Percentiles rank a stretch among this genome's conserved stretches.
phyloP scores from a whole-genome alignment of 23 red algal genomes.

The Rhodosorus marinus region DNA sequence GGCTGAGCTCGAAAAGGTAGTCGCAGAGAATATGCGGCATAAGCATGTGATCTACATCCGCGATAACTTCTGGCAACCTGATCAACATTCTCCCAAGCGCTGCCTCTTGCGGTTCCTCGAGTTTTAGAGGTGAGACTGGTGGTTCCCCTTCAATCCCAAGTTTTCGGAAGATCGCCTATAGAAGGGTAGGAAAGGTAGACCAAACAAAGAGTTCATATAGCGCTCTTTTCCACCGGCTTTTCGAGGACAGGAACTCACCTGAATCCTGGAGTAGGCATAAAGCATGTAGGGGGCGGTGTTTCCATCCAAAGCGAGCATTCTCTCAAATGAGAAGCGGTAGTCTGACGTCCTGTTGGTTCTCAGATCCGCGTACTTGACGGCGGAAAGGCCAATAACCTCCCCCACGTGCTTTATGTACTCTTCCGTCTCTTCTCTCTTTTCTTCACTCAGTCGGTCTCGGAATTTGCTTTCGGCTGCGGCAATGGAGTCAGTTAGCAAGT shows the following conservation, averaged over 20 bases:
- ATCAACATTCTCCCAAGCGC: constrained; percentile 46
- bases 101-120: constrained; percentile 44
- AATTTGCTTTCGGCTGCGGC: constrained; percentile 40
- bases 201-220: too few species aligned
- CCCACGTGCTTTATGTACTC: constrained; percentile 22
- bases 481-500: constrained; percentile 76
- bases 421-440: constrained; percentile 8
- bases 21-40: constrained; percentile 82
- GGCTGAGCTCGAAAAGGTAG: constrained; percentile 60
- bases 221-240: too few species aligned
- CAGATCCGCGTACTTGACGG: constrained; percentile 97
- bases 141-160: constrained; percentile 1
- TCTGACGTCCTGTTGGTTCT: constrained; percentile 60
- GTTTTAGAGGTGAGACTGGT: constrained; percentile 6
- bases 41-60: constrained; percentile 64
- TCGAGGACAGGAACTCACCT: too few species aligned
- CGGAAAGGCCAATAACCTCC: constrained; percentile 32
- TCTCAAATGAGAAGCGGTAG: constrained; percentile 94
- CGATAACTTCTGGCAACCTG: constrained; percentile 59
- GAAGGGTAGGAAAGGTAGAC: too few species aligned
- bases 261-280: constrained; percentile 76
- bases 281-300: constrained; percentile 98
- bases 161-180: constrained; percentile 86
- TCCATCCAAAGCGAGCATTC: constrained; percentile 86
- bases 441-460: constrained; percentile 30